Evolutionary conservation across 441 rosid species (phyloP), one percentile per base, ranked within the genome.

Genomic region (Mallotus japonicus): DNA sequence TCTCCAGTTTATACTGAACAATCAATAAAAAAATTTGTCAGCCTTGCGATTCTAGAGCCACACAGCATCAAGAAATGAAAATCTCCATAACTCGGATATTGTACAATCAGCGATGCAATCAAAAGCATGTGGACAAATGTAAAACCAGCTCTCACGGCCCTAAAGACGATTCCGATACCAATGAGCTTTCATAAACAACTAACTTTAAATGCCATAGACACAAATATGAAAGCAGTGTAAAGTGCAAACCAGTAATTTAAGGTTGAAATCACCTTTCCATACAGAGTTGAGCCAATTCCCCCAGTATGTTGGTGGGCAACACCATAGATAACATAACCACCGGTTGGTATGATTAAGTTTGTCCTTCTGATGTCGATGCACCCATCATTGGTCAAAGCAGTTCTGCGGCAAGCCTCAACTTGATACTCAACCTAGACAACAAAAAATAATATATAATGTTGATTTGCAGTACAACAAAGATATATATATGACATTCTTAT

Each of bases 251-350:
- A 10, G 12, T 55, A 57, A 69, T 20, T 76, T 34, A 44, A 69
- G 64, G 8, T 44, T 34, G 15, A 63, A 75, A 50, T 77, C 77
- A 89, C 97, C 93, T 94, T 84, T 76, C 92, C 81, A 74, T 85
- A 90, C 0, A 94, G 83, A 74, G 88, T 76, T 74, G 88, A 86
- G 77, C 95, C 92, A 6, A 78, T 8, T 32, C 93, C 96, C 42
- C 97, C 95, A 0, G 89, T 69, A 53, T 94, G 97, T 76, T 88
- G 93, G 78, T 93, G 97, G 49, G 86, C 90, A 67, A 85, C 95
- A 8, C 93, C 95, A 75, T 93, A 93, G 60, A 93, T 77, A 46
- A 93, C 84, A 76, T 90, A 83, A 56, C 97, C 98, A 50, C 80
- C 81, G n/a, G 78, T 74, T 65, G 96, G 95, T 82, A 92, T 75